These are phyloP conservation scores for Stephania cephalantha DNA, from an alignment of 164 flowering plant species.

Conservation along the genomic window DNA sequence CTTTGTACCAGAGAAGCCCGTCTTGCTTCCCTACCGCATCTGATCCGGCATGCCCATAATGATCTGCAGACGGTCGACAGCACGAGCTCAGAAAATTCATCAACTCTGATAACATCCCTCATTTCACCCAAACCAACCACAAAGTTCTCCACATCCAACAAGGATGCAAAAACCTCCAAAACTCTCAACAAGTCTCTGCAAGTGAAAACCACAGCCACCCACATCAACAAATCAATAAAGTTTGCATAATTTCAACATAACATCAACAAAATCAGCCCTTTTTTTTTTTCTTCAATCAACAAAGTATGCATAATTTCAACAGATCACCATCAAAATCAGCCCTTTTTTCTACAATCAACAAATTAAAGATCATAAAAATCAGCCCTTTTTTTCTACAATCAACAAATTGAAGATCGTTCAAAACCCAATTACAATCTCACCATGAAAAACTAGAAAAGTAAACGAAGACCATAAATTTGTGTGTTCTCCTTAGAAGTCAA, in stretches of 20 bases:
- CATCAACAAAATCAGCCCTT: background rate
- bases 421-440: background rate
- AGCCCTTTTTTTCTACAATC: background rate
- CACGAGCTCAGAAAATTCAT: slow-evolving; percentile 65
- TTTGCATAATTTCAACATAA: background rate
- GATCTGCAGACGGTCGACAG: slow-evolving; percentile 51
- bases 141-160: slow-evolving; percentile 42
- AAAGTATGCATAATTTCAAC: background rate
- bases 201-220: background rate
- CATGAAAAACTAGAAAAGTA: background rate
- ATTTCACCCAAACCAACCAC: slow-evolving; percentile 52
- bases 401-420: background rate
- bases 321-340: too few species aligned
- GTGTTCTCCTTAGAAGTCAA: background rate
- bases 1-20: slow-evolving; percentile 88
- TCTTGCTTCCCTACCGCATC: slow-evolving; percentile 60
- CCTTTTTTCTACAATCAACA: too few species aligned
- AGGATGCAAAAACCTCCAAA: slow-evolving; percentile 16
- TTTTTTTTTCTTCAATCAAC: background rate
- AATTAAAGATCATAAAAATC: background rate
- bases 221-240: background rate
- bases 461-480: slow-evolving; percentile 2
- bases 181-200: background rate
- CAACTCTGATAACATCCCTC: slow-evolving; percentile 73
- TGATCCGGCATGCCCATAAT: slow-evolving; percentile 36